Base-by-base conservation (phyloP, 2,329 filamentous ascomycete genomes). In the Nemania bipapillata region DNA sequence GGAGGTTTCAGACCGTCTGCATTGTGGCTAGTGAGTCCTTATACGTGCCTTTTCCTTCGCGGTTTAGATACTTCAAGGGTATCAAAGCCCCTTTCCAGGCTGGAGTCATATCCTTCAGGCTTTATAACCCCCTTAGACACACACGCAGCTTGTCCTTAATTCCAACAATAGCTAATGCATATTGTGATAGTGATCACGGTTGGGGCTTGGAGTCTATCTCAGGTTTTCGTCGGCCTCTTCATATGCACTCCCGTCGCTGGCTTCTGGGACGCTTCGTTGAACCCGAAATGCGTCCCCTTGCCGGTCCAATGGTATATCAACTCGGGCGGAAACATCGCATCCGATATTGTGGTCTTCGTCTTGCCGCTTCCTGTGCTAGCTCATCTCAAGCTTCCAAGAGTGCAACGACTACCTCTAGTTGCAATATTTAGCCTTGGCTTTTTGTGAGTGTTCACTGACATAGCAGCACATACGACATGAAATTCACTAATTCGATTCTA, bases 381-480 rank as follows among this genome's bases (percentile, higher is more conserved):
- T 8, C 74, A 74, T 22, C 67, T 81, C 22, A 77, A 80, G n/a
- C 74, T 81, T 22, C 77, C 77, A 0, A 76, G 70, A 30, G 71
- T 72, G 4, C 79, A 81, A 55, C 77, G 77, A 45, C 61, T 80
- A 5, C 72, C 77, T 3, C 73, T 82, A 6, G 73, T 81, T 1
- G 77, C 75, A 6, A 78, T 82, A 52, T 82, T 82, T 60, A 77
- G 78, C 57, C 72, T 81, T 3, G 79, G 80, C 15, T 81, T 82
- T 65, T 81, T 82, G 80, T 81, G 61, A 72, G 79, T 78, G 5
- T 8, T 22, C 15, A 47, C 3, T 30, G 15, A 9, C 15, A 42
- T 26, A 6, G 24, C 26, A 11, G 8, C 15, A 24, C 15, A n/a
- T 49, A 20, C 4, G 20, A 9, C 12, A 17, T 45, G 32, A 11